phyloP scores from a whole-genome alignment of 2,329 filamentous ascomycete genomes.

The Coniochaeta sp. region DNA sequence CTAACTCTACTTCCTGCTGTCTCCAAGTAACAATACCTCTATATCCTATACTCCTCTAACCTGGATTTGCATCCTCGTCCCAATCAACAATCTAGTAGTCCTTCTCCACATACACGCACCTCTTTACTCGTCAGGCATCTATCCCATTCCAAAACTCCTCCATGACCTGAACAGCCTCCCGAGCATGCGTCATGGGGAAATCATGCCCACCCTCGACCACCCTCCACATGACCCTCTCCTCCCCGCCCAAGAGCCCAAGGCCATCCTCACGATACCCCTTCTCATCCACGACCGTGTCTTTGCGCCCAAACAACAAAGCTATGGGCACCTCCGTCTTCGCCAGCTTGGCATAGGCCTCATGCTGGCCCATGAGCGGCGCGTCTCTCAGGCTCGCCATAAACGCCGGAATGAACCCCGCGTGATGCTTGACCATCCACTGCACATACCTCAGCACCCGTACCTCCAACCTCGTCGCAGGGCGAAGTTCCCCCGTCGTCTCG shows the following conservation, averaged over 20 bases:
- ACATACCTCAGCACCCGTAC: slow-evolving; percentile 41
- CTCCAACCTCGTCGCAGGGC: slow-evolving; percentile 30
- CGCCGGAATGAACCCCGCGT: slow-evolving; percentile 50
- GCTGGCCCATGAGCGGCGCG: slow-evolving; percentile 45
- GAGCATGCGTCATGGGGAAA: slow-evolving; percentile 51
- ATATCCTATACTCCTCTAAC: background rate
- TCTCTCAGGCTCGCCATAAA: slow-evolving; percentile 51
- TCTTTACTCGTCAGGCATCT: background rate
- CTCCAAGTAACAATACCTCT: background rate
- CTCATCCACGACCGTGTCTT: slow-evolving; percentile 45
- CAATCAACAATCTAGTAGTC: background rate
- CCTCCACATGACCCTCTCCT: slow-evolving; percentile 38
- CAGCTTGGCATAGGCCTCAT: slow-evolving; percentile 41
- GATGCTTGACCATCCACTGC: slow-evolving; percentile 49
- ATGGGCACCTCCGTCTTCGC: slow-evolving; percentile 32
- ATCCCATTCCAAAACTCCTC: background rate
- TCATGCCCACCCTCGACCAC: slow-evolving; percentile 50
- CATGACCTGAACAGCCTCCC: slow-evolving; percentile 35
- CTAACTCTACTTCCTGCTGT: background rate
- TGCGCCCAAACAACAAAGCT: slow-evolving; percentile 41
- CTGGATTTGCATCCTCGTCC: background rate
- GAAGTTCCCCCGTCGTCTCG: slow-evolving; percentile 7
- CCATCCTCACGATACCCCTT: slow-evolving; percentile 40
- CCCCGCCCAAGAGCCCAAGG: slow-evolving; percentile 42
- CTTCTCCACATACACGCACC: background rate